These are phyloP conservation scores for Gracilaria gracilis DNA, from an alignment of 23 red algal species.

Conservation along the genomic window DNA sequence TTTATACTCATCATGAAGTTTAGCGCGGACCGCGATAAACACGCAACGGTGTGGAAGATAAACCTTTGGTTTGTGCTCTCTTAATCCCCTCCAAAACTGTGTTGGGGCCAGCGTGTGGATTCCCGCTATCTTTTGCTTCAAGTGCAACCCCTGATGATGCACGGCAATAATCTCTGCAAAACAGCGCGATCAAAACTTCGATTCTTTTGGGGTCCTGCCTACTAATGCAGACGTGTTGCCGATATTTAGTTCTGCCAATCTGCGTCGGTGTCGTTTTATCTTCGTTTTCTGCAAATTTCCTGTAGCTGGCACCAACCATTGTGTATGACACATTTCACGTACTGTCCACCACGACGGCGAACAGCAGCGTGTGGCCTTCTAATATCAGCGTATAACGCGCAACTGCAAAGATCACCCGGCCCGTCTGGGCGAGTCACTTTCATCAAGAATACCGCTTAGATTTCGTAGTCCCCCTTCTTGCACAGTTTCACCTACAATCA, in stretches of 20 bases:
- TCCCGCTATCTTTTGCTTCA: constrained; percentile 66
- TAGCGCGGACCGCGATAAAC: too few relatives aligned
- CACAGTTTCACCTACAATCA: constrained; percentile 77
- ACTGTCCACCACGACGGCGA: constrained; percentile 81
- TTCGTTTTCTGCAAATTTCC: constrained; percentile 70
- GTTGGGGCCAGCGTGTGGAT: too few relatives aligned
- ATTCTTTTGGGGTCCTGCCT: constrained; percentile 60
- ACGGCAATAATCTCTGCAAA: constrained; percentile 80
- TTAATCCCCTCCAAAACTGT: too few relatives aligned
- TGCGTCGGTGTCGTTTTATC: constrained; percentile 60
- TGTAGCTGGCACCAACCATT: constrained; percentile 76
- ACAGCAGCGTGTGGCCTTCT: constrained; percentile 67
- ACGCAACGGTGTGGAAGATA: too few relatives aligned
- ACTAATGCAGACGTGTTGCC: constrained; percentile 50
- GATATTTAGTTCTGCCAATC: constrained; percentile 71
- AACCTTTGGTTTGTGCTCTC: too few relatives aligned
- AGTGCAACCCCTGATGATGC: constrained; percentile 59
- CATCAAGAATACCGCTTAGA: constrained; percentile 79
- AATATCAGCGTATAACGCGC: constrained; percentile 60
- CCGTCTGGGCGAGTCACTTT: constrained; percentile 73
- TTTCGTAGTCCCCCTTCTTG: constrained; percentile 76
- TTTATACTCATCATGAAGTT: too few relatives aligned
- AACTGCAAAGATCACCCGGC: constrained; percentile 66
- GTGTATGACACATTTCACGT: constrained; percentile 74
- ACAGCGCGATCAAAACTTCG: constrained; percentile 58